phyloP scores from a whole-genome alignment of 2,329 filamentous ascomycete species.

The Piedraia hortae region DNA sequence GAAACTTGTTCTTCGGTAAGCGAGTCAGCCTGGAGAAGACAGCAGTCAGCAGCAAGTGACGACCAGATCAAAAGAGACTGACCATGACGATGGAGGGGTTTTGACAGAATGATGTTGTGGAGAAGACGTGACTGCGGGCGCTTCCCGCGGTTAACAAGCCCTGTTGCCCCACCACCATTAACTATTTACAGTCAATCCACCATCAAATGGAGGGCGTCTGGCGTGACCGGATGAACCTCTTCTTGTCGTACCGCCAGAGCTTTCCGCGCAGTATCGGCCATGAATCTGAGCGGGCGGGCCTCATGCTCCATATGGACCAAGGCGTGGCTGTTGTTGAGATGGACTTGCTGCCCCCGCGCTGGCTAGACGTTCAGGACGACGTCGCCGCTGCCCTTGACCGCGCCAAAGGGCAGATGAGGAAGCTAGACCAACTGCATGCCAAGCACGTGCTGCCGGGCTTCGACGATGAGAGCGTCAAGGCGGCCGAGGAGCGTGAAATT shows the following conservation, averaged over 20 bases:
- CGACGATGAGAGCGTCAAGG: slow-evolving; percentile 78
- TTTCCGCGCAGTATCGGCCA: slow-evolving; percentile 96
- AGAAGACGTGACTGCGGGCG: not conserved
- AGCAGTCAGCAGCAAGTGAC: too few species aligned
- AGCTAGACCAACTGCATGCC: slow-evolving; percentile 76
- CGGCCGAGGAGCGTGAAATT: slow-evolving; percentile 65
- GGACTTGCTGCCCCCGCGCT: slow-evolving; percentile 81
- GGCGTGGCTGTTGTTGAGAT: slow-evolving; percentile 94
- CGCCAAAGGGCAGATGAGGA: slow-evolving; percentile 57
- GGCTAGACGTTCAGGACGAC: slow-evolving; percentile 87
- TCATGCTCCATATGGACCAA: slow-evolving; percentile 55
- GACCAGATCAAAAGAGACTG: too few species aligned
- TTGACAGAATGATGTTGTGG: too few species aligned
- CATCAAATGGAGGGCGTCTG: slow-evolving; percentile 36
- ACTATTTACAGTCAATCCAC: too few species aligned
- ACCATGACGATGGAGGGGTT: too few species aligned
- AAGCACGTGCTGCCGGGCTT: slow-evolving; percentile 93
- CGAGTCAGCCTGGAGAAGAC: slow-evolving; percentile 49
- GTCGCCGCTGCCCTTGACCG: slow-evolving; percentile 57
- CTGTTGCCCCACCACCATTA: too few species aligned
- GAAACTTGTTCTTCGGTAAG: slow-evolving; percentile 99
- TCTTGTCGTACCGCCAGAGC: slow-evolving; percentile 93
- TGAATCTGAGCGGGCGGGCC: slow-evolving; percentile 38
- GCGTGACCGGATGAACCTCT: slow-evolving; percentile 98
- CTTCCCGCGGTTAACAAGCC: not conserved